phyloP scores from a whole-genome alignment of 2,329 filamentous ascomycete species.

The Penicillium expansum region DNA sequence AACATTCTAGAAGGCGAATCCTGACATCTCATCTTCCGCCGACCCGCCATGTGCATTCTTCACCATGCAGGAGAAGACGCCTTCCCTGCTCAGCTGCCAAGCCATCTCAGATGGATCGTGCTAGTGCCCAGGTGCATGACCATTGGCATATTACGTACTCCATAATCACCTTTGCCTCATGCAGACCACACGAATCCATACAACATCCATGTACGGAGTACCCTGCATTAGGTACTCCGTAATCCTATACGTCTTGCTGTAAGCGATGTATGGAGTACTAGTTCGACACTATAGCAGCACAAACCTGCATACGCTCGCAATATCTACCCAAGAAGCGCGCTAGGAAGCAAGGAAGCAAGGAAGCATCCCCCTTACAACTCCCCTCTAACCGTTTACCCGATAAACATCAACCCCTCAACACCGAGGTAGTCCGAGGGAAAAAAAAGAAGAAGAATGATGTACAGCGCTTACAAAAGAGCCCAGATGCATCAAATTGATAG shows the following conservation, averaged over 20 bases:
- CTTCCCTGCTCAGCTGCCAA: neutral
- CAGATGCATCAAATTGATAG: neutral
- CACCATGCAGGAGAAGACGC: neutral
- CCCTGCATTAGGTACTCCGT: too few species aligned
- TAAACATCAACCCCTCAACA: neutral
- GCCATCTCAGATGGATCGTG: neutral
- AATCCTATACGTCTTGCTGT: neutral
- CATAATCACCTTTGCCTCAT: neutral
- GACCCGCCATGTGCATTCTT: neutral
- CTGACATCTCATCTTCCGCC: neutral
- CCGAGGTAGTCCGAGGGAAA: neutral
- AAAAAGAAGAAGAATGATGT: neutral
- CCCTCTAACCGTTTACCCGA: neutral
- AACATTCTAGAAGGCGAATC: neutral
- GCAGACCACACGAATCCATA: neutral
- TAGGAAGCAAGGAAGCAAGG: conserved; percentile 2
- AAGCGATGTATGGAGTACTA: neutral
- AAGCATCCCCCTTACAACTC: conserved; percentile 1
- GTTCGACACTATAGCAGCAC: neutral
- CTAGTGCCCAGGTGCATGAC: neutral
- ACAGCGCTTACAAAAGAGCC: neutral
- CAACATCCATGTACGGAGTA: neutral
- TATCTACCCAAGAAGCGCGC: neutral
- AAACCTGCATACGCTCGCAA: neutral
- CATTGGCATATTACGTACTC: neutral